A percentile compares a stretch with the other conserved stretches of the same genome.
phyloP scores from a whole-genome alignment of 108 stramenopile species.

The Pinguiococcus pyrenoidosus region DNA sequence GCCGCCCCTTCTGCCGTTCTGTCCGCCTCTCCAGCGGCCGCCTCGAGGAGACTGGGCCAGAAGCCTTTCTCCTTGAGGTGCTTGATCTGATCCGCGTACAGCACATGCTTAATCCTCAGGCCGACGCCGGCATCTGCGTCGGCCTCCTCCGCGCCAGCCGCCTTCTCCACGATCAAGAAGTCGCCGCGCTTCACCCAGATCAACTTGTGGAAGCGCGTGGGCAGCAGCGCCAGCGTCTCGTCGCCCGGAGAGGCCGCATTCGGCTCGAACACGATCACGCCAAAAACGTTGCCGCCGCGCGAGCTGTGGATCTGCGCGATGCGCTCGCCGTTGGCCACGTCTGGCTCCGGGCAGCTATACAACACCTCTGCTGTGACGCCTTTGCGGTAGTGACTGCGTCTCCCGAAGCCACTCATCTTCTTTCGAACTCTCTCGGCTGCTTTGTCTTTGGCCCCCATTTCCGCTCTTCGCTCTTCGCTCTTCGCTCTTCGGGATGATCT shows the following conservation, averaged over 20 bases:
- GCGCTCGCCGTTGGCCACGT: conserved; percentile 26
- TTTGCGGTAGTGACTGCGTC: conserved; percentile 36
- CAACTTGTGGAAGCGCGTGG: conserved; percentile 83
- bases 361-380: conserved; percentile 31
- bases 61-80: conserved; percentile 61
- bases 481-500: too few species aligned
- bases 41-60: conserved; percentile 54
- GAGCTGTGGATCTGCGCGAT: conserved; percentile 19
- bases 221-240: conserved; percentile 61
- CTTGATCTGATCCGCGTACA: conserved; percentile 87
- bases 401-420: conserved; percentile 30
- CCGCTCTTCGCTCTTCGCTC: too few species aligned
- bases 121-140: conserved; percentile 12
- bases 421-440: neutral
- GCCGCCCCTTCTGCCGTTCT: neutral
- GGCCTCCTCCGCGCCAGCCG: conserved; percentile 12
- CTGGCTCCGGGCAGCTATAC: conserved; percentile 34
- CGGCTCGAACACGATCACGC: neutral
- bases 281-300: conserved; percentile 6
- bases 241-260: neutral
- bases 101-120: conserved; percentile 51
- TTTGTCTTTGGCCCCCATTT: too few species aligned
- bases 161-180: conserved; percentile 60
- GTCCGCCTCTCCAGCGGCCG: neutral
- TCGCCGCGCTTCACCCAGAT: conserved; percentile 92